Conservation (phyloP, 1,139 yeast genomes). For the Protomyces inundatus region DNA sequence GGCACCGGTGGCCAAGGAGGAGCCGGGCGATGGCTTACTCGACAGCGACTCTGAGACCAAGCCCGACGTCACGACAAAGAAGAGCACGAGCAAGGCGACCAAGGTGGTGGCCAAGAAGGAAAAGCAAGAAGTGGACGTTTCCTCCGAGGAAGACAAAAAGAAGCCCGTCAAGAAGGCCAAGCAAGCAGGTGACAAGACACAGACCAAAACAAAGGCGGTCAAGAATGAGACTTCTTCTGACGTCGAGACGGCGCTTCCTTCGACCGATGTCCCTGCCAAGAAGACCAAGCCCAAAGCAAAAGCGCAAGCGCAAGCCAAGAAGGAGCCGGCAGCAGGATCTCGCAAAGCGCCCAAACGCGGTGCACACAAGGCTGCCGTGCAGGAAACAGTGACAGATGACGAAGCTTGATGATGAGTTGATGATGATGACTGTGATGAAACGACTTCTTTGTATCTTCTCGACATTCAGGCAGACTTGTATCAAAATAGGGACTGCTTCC, state of each 20-base stretch:
- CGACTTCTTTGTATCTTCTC: too few relatives aligned
- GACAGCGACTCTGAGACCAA: constrained; percentile 1
- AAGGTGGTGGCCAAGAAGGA: not conserved
- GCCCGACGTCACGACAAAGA: not conserved
- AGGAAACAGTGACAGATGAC: not conserved
- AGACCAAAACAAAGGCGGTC: not conserved
- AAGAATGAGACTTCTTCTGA: not conserved
- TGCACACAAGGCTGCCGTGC: not conserved
- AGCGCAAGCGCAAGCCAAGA: not conserved
- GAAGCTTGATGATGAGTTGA: too few relatives aligned
- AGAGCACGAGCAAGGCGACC: not conserved
- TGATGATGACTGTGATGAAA: too few relatives aligned
- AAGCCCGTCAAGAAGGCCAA: too few relatives aligned
- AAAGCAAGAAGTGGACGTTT: not conserved
- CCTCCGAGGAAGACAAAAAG: too few relatives aligned
- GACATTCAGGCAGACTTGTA: too few relatives aligned
- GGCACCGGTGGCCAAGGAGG: constrained; percentile 4
- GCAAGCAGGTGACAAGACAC: not conserved
- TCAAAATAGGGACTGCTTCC: too few relatives aligned
- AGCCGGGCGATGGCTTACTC: not conserved
- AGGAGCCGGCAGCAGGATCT: not conserved
- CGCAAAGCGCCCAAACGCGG: not conserved
- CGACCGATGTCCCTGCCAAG: too few relatives aligned
- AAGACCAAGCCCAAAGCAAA: not conserved
- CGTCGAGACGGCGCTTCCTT: not conserved